Evolutionary conservation across 768 basidiomycete species (phyloP).

Genomic region (Tremella yokohamensis): DNA sequence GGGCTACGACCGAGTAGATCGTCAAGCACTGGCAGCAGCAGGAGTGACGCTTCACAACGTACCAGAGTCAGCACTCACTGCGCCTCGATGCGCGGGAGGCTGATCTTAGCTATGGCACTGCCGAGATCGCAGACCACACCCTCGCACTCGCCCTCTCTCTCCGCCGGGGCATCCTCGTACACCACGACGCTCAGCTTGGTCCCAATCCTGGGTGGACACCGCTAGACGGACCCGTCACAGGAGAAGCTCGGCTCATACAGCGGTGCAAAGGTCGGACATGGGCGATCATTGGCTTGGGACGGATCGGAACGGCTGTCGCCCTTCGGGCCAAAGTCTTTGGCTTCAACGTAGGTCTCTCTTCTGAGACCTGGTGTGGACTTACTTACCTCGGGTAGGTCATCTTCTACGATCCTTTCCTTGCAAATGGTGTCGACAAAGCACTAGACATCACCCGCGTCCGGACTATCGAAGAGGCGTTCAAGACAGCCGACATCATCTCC

Average conservation of each 20-base stretch:
- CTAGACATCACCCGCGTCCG: not conserved
- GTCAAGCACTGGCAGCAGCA: not conserved
- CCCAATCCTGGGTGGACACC: not conserved
- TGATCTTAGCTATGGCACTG: not conserved
- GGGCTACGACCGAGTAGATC: conserved; percentile 9
- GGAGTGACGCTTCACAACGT: conserved; percentile 5
- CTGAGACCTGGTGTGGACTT: not conserved
- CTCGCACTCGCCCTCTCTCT: conserved; percentile 5
- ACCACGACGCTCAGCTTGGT: conserved; percentile 4
- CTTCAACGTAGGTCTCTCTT: not conserved
- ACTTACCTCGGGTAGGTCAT: not conserved
- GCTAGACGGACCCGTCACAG: not conserved
- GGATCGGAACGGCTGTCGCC: conserved; percentile 9
- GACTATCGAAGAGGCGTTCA: conserved; percentile 35
- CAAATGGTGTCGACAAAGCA: conserved; percentile 1
- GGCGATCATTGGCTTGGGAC: conserved; percentile 4
- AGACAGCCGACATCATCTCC: conserved; percentile 45
- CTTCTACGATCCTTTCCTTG: conserved; percentile 5
- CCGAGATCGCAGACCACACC: conserved; percentile 7
- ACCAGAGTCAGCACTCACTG: not conserved
- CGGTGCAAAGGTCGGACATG: not conserved
- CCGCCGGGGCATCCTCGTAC: conserved; percentile 7
- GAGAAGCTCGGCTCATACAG: not conserved
- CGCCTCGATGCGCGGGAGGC: not conserved
- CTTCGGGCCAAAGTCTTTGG: conserved; percentile 8